Base-by-base conservation (phyloP, 1,284 basidiomycete species). In the Cutaneotrichosporon spelunceum region DNA sequence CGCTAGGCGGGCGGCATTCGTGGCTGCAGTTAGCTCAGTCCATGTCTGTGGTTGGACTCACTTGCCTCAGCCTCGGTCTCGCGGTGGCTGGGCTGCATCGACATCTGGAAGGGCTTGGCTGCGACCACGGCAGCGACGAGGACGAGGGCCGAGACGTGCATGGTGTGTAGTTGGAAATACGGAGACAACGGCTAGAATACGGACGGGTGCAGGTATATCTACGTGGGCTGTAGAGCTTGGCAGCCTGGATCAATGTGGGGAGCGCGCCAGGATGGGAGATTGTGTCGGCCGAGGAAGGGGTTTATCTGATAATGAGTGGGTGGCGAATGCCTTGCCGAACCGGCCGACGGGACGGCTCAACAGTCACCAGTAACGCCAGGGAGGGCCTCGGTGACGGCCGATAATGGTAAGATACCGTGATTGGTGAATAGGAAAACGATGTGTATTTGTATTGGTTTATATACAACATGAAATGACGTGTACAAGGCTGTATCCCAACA, bases 61-160 rank as follows among this genome's bases (percentile, higher is more conserved):
- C 70, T 68, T 19, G 69, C 71, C 56, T 72, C 71, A 8, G 48
- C 61, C n/a, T 62, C 56, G 2, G 70, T 72, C 29, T 72, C 71
- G 27, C 68, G 66, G 48, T 66, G 62, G 13, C 52, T 42, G 8
- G 13, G 42, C 44, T 23, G 29, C 30, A 48, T 29, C 23, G 57
- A 27, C 8, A 48, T 23, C 48, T 62, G 61, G 29, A 29, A 49
- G 10, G 59, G 62, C 4, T 29, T 21, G 10, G 62, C 58, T n/a
- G 57, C 16, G 1, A 48, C 59, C 3, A 27, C 56, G 0, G 57
- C 52, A 0, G 60, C 59, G 34, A 30, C 36, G 33, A 58, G 42
- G 44, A 65, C 11, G 16, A 56, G 39, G 1, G 53, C 26, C 9
- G 60, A 26, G 36, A 58, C 8, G 52, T 56, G 14, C 63, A 61